Evolutionary conservation across 345 rosid genomes (phyloP).

Genomic region (Boechera retrofracta): DNA sequence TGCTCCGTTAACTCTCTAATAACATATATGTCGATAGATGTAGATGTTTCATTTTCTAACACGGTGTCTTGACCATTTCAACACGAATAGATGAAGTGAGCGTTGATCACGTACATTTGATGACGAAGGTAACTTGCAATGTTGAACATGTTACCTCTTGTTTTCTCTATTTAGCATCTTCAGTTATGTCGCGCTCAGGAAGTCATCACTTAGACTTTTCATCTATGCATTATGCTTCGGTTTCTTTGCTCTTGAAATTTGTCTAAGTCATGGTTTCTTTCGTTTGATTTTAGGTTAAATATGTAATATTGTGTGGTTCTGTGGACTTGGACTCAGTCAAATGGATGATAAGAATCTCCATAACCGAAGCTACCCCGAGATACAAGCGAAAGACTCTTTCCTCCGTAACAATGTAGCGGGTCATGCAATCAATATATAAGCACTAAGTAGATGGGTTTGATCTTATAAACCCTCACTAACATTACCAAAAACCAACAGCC

Average conservation of each 20-base stretch:
- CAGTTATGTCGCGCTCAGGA: background rate
- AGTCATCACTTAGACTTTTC: conserved; percentile 21
- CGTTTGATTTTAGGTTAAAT: conserved; percentile 7
- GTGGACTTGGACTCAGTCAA: conserved; percentile 18
- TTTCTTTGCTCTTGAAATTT: conserved; percentile 15
- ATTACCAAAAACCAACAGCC: conserved; percentile 18
- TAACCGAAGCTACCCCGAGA: conserved; percentile 1
- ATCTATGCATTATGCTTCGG: background rate
- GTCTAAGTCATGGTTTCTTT: conserved; percentile 9
- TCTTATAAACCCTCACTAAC: conserved; percentile 19
- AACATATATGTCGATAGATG: background rate
- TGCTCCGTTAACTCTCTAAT: background rate
- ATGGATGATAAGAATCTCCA: conserved; percentile 8
- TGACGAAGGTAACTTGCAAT: background rate
- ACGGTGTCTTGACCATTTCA: conserved; percentile 19
- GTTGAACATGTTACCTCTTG: conserved; percentile 10
- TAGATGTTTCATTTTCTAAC: background rate
- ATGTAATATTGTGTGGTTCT: background rate
- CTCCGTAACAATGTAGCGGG: background rate
- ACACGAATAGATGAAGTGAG: background rate
- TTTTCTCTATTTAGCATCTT: background rate
- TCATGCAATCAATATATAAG: background rate
- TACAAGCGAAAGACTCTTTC: conserved; percentile 15
- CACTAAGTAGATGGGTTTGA: background rate
- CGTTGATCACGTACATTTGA: conserved; percentile 11